Evolutionary conservation across 2,329 filamentous ascomycete species (phyloP).

Genomic region (Colletotrichum sp.): DNA sequence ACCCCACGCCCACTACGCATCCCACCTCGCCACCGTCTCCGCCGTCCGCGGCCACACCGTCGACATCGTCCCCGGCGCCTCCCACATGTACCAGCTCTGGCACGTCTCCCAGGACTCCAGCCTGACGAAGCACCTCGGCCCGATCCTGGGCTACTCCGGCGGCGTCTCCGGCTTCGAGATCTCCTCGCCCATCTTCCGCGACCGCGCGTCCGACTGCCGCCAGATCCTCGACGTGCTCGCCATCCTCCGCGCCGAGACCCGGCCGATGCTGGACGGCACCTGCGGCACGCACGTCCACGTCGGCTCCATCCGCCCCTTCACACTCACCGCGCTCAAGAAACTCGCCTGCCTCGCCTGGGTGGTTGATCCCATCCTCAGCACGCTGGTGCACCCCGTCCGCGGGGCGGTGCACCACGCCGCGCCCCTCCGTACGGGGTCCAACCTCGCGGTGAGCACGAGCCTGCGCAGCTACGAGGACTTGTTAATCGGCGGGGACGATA

Average conservation of each 20-base stretch:
- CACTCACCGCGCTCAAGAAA: not conserved
- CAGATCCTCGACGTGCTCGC: not conserved
- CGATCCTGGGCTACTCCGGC: not conserved
- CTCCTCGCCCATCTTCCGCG: not conserved
- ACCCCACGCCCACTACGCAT: not conserved
- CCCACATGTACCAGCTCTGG: not conserved
- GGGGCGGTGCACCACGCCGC: not conserved
- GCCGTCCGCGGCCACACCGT: not conserved
- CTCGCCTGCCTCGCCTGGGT: not conserved
- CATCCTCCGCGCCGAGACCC: not conserved
- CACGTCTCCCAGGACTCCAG: not conserved
- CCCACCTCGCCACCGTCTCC: not conserved
- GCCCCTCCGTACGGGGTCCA: not conserved
- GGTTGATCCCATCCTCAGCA: not conserved
- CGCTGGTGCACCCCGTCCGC: not conserved
- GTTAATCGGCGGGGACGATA: not conserved
- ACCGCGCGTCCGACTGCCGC: not conserved
- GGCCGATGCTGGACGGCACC: not conserved
- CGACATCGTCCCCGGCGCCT: not conserved
- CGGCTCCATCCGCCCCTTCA: not conserved
- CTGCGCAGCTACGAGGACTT: not conserved
- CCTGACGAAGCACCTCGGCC: not conserved
- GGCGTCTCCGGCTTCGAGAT: conserved; percentile 6
- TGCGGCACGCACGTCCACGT: conserved; percentile 15
- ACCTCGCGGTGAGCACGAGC: not conserved